Percentiles rank a stretch among this genome's conserved stretches.
Conservation (phyloP, 2,329 filamentous ascomycete genomes). For the Claviceps paspali region DNA sequence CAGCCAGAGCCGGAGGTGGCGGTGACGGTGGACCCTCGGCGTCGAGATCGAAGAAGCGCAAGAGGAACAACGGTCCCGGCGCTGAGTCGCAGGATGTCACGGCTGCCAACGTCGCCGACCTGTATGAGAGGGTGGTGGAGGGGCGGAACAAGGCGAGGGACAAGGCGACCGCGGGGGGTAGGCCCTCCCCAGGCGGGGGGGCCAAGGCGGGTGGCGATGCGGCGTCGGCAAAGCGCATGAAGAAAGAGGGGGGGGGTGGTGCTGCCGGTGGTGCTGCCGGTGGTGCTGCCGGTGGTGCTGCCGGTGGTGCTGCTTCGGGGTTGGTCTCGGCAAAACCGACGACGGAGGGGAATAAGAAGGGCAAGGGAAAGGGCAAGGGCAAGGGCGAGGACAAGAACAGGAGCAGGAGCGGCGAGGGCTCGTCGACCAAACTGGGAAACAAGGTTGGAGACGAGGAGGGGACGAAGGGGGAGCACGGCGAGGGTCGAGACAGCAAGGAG, state of each 20-base stretch:
- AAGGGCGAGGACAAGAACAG: slow-evolving; percentile 1
- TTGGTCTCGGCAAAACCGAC: background rate
- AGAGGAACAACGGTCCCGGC: slow-evolving; percentile 19
- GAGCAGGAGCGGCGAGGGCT: background rate
- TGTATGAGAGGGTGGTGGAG: slow-evolving; percentile 71
- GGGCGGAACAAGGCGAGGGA: slow-evolving; percentile 27
- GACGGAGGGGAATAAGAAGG: background rate
- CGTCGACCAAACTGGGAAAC: slow-evolving; percentile 18
- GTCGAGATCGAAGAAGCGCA: slow-evolving; percentile 44
- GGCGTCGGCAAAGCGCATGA: slow-evolving; percentile 4
- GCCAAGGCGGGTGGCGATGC: background rate
- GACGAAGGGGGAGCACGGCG: slow-evolving; percentile 13
- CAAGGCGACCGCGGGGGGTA: slow-evolving; percentile 19
- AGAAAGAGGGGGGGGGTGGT: background rate
- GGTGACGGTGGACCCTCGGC: slow-evolving; percentile 19
- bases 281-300: background rate
- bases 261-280: background rate
- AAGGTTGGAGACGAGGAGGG: slow-evolving; percentile 24
- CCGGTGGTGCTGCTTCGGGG: background rate
- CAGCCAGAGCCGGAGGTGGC: slow-evolving; percentile 15
- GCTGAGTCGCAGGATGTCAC: slow-evolving; percentile 34
- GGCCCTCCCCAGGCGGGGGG: slow-evolving; percentile 8
- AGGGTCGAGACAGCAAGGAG: slow-evolving; percentile 3
- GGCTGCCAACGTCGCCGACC: slow-evolving; percentile 53
- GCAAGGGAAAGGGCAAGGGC: background rate